These are phyloP conservation scores for Xylariaceae sp. DNA, from an alignment of 2,329 filamentous ascomycete species.

Conservation along the genomic window DNA sequence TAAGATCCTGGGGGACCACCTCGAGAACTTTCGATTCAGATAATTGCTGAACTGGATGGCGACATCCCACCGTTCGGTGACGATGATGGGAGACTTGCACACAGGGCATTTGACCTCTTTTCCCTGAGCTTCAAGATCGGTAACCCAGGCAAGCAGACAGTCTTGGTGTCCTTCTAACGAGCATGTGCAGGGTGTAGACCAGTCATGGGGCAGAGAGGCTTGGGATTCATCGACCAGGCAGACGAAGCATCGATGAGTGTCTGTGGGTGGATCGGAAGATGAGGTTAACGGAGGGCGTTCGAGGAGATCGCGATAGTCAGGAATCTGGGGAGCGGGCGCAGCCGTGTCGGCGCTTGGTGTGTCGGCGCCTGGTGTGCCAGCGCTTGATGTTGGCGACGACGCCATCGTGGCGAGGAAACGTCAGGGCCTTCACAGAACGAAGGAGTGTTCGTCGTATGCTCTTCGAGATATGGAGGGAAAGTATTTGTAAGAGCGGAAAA, in stretches of 20 bases:
- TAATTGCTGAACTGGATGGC: conserved; percentile 68
- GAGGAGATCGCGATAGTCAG: conserved; percentile 13
- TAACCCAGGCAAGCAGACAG: conserved; percentile 82
- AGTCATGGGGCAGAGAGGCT: conserved; percentile 53
- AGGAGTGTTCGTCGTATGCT: conserved; percentile 18
- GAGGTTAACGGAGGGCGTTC: not conserved
- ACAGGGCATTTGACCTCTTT: conserved; percentile 81
- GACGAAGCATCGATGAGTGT: conserved; percentile 60
- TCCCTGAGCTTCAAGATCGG: conserved; percentile 74
- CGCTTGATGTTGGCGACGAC: conserved; percentile 9
- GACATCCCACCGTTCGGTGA: conserved; percentile 74
- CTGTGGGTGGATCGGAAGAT: conserved; percentile 23
- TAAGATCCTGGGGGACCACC: conserved; percentile 64
- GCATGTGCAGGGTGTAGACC: conserved; percentile 90
- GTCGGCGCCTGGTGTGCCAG: conserved; percentile 6
- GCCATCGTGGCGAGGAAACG: conserved; percentile 9
- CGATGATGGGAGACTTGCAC: conserved; percentile 79
- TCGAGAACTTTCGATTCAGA: conserved; percentile 57
- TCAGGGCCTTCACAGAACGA: not conserved
- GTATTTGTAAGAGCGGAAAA: no score
- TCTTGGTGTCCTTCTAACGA: conserved; percentile 88
- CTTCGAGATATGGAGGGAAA: not conserved
- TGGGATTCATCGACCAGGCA: conserved; percentile 62
- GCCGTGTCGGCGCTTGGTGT: conserved; percentile 7
- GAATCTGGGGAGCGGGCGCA: conserved; percentile 18